These are phyloP conservation scores for Mycena amicta DNA, from an alignment of 768 basidiomycete genomes.

Conservation along the genomic window DNA sequence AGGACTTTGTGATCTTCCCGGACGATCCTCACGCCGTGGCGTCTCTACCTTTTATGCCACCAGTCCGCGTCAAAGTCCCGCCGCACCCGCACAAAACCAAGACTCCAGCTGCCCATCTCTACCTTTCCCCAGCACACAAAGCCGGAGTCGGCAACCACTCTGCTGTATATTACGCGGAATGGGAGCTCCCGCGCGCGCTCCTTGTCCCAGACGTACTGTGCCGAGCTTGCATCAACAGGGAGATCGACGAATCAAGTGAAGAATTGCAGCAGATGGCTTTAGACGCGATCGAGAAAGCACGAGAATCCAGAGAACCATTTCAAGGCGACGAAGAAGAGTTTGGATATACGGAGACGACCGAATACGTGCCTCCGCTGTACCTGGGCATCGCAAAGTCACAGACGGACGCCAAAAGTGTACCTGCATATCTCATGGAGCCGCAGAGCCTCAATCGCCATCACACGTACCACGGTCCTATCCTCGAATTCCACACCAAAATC, in stretches of 20 bases:
- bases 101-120: constrained; percentile 49
- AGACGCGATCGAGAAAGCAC: constrained; percentile 31
- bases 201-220: constrained; percentile 41
- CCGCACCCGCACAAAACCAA: constrained; percentile 15
- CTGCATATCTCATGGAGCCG: constrained; percentile 4
- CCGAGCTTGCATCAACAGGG: constrained; percentile 37
- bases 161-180: constrained; percentile 49
- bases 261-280: constrained; percentile 19
- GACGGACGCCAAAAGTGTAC: neutral
- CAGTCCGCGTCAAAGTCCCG: constrained; percentile 16
- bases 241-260: constrained; percentile 22
- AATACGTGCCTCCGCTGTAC: constrained; percentile 3
- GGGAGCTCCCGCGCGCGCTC: constrained; percentile 50
- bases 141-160: constrained; percentile 58
- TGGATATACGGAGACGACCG: neutral
- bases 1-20: constrained; percentile 31
- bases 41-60: constrained; percentile 15
- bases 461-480: constrained; percentile 30
- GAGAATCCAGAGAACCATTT: constrained; percentile 16
- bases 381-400: no score
- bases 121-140: constrained; percentile 39
- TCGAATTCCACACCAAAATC: constrained; percentile 29
- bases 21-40: constrained; percentile 27
- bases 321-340: constrained; percentile 21
- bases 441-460: constrained; percentile 7